A percentile compares a stretch with the other conserved stretches of the same genome.
Conservation (phyloP, 1,139 yeast genomes). For the Waltiozyma solani region DNA sequence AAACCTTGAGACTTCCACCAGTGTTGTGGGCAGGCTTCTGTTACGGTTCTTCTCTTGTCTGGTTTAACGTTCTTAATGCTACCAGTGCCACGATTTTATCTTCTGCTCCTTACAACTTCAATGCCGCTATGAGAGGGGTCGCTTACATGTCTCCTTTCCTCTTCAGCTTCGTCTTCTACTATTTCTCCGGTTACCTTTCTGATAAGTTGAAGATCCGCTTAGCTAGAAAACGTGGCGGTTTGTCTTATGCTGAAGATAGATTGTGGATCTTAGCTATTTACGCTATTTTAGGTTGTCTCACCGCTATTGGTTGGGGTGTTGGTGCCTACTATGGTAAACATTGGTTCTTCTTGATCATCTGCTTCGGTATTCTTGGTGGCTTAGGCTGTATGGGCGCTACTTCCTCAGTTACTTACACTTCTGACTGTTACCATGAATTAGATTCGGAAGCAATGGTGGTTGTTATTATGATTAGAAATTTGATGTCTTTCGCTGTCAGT, state of each 20-base stretch:
- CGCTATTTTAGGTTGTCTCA: constrained; percentile 27
- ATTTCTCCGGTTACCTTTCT: constrained; percentile 27
- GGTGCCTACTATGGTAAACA: constrained; percentile 31
- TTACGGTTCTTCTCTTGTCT: constrained; percentile 52
- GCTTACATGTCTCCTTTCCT: constrained; percentile 34
- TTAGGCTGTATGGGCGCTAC: constrained; percentile 38
- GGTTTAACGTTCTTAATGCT: constrained; percentile 43
- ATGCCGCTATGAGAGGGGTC: constrained; percentile 30
- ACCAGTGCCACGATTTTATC: constrained; percentile 31
- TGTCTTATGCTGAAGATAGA: constrained; percentile 32
- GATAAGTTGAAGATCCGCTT: constrained; percentile 28
- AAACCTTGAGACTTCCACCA: constrained; percentile 40
- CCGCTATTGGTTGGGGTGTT: constrained; percentile 32
- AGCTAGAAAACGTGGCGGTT: constrained; percentile 28
- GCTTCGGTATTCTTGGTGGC: constrained; percentile 45
- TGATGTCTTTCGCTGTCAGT: constrained; percentile 37
- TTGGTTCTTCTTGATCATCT: constrained; percentile 46
- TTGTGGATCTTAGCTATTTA: constrained; percentile 27
- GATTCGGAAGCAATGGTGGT: constrained; percentile 47
- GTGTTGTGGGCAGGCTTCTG: constrained; percentile 52
- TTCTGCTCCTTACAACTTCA: constrained; percentile 33
- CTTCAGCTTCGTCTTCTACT: constrained; percentile 24
- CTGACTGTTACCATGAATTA: constrained; percentile 44
- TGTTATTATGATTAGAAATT: constrained; percentile 25
- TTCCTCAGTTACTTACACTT: constrained; percentile 40